Conservation (phyloP, 2,329 filamentous ascomycete species). For the Purpureocillium lavendulum region DNA sequence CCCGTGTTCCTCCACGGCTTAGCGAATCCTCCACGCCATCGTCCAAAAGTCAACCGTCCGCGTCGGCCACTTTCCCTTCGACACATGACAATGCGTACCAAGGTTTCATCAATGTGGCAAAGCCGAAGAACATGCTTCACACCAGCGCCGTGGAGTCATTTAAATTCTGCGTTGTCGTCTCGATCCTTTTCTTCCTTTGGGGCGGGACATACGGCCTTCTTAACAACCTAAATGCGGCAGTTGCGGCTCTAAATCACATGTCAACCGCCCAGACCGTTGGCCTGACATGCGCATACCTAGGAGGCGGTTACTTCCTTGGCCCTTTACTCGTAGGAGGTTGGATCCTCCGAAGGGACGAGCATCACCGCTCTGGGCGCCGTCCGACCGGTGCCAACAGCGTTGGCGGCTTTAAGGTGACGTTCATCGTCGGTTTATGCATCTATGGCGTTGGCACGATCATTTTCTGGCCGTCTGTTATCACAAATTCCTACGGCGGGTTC, state of each 20-base stretch:
- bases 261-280: constrained; percentile 54
- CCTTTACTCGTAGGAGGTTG: constrained; percentile 61
- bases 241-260: constrained; percentile 55
- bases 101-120: constrained; percentile 65
- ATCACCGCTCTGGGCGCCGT: constrained; percentile 34
- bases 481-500: constrained; percentile 69
- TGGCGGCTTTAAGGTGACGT: constrained; percentile 69
- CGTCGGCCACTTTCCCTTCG: too few relatives aligned
- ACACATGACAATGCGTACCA: too few relatives aligned
- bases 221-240: constrained; percentile 68
- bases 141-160: constrained; percentile 56
- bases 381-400: constrained; percentile 33
- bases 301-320: constrained; percentile 60
- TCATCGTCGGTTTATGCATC: constrained; percentile 67
- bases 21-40: too few relatives aligned
- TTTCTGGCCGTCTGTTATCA: constrained; percentile 75
- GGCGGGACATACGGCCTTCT: constrained; percentile 84
- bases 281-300: constrained; percentile 63
- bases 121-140: constrained; percentile 62
- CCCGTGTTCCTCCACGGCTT: constrained; percentile 17
- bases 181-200: constrained; percentile 80
- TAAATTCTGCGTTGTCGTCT: constrained; percentile 66
- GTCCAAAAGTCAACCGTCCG: too few relatives aligned
- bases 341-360: constrained; percentile 61
- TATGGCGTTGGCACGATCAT: constrained; percentile 71